Evolutionary conservation across 1,284 basidiomycete genomes (phyloP), one percentile per base, ranked within the genome.

Genomic region (Anthracocystis panici-leucophaei): DNA sequence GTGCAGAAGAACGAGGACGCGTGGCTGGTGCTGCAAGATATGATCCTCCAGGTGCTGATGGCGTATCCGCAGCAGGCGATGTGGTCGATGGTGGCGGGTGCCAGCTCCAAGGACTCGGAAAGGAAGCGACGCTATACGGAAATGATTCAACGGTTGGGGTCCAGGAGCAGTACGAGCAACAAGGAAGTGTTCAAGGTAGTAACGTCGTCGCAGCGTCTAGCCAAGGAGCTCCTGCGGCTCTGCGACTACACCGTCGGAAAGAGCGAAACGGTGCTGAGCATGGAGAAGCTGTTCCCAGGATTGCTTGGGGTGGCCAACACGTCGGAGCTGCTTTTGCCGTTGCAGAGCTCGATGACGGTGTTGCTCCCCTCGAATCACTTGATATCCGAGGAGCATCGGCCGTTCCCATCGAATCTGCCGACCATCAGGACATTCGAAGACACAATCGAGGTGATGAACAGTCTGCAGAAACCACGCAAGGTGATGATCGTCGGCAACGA

Each of bases 331-430:
- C 66, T 84, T 29, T 87, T 99, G 48, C 97, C 97, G 0, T 87
- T 98, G 21, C 97, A 98, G 87, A 93, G 94, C 81, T 95, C 94
- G 0, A 88, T 99, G 68, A 97, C 91, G 0, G 93, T 92, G n/a
- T 91, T 88, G 55, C 88, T 99, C 16, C 97, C 83, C 7, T 67
- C 81, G 16, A 82, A 77, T 45, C 72, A 81, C 51, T 60, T 78
- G 21, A 71, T 74, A 12, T 89, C 91, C 41, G 89, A 87, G n/a
- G 82, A 87, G 0, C 91, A 97, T 83, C 90, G 91, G 57, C 94
- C 96, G 0, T 99, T 98, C 87, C 93, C 94, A 0, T 77, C 87
- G 0, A 87, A 91, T 62, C 88, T 91, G 0, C 94, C 95, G 0
- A 92, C 90, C 0, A 95, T 99, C 80, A 80, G 29, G 35, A 68